These are phyloP conservation scores for Cyclostephanos tholiformis DNA, from an alignment of 108 stramenopile genomes.

Conservation along the genomic window DNA sequence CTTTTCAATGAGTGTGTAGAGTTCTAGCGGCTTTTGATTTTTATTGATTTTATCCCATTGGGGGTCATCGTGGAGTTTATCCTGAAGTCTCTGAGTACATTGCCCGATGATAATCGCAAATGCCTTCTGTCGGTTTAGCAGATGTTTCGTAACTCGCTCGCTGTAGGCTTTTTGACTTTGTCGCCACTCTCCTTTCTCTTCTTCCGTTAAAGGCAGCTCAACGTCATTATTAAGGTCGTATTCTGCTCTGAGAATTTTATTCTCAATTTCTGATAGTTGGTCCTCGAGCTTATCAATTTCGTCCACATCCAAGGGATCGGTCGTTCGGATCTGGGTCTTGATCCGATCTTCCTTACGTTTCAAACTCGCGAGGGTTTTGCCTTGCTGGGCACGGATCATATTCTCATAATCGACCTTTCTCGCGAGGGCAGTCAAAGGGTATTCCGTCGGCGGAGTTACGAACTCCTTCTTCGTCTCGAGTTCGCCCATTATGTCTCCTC, in stretches of 20 bases:
- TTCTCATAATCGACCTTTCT: not conserved
- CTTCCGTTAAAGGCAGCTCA: too few species aligned
- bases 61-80: too few species aligned
- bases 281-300: slow-evolving; percentile 12
- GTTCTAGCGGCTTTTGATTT: too few species aligned
- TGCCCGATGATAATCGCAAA: too few species aligned
- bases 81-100: too few species aligned
- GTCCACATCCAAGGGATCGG: not conserved
- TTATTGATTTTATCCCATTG: too few species aligned
- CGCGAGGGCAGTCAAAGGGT: not conserved
- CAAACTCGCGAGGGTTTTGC: slow-evolving; percentile 8
- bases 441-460: slow-evolving; percentile 4
- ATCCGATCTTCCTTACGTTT: slow-evolving; percentile 1
- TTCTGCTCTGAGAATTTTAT: slow-evolving; percentile 6
- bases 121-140: too few species aligned
- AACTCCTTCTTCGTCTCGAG: slow-evolving; percentile 28
- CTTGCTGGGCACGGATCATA: slow-evolving; percentile 12
- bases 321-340: slow-evolving; percentile 1
- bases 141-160: too few species aligned
- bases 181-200: too few species aligned
- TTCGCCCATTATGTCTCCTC: slow-evolving; percentile 29
- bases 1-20: too few species aligned
- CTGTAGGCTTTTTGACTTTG: too few species aligned
- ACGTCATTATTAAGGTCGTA: too few species aligned
- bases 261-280: slow-evolving; percentile 11